Evolutionary conservation across 2,329 filamentous ascomycete genomes (phyloP).

Genomic region (Aspergillus sp.): DNA sequence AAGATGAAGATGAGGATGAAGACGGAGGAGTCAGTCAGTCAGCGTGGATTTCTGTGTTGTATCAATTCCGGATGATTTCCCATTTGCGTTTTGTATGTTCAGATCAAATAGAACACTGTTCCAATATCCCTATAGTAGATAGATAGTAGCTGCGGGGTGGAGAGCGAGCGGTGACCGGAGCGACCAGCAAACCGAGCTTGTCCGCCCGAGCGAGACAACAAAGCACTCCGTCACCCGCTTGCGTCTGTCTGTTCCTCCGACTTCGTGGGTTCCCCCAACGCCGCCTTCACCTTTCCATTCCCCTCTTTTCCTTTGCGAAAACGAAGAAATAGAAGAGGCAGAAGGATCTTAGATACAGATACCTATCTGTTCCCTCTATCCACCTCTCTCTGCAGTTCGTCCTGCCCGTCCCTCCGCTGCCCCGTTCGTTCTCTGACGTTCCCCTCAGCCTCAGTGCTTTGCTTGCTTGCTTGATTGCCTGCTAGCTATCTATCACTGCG

Average conservation of each 20-base stretch:
- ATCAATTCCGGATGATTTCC: not conserved
- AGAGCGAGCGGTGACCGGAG: slow-evolving; percentile 27
- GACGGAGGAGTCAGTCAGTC: too few species aligned
- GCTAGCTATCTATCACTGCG: too few species aligned
- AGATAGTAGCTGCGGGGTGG: slow-evolving; percentile 15
- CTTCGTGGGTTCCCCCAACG: slow-evolving; percentile 3
- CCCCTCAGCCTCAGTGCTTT: too few species aligned
- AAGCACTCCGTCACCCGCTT: slow-evolving; percentile 22
- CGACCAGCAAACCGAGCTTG: slow-evolving; percentile 17
- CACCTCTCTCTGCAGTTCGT: too few species aligned
- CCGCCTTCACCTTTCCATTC: slow-evolving; percentile 8
- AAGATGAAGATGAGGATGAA: not conserved
- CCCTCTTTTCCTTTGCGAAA: not conserved
- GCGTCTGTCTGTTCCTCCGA: slow-evolving; percentile 11
- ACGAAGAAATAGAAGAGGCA: too few species aligned
- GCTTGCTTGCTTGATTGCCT: too few species aligned
- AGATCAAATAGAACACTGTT: not conserved
- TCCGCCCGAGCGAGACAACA: slow-evolving; percentile 23
- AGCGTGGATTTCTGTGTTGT: not conserved
- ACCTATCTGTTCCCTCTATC: too few species aligned
- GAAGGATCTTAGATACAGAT: too few species aligned
- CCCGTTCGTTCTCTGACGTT: too few species aligned
- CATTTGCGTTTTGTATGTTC: slow-evolving; percentile 2
- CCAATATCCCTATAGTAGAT: not conserved
- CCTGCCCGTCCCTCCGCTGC: too few species aligned